Evolutionary conservation across 768 basidiomycete genomes (phyloP).

Genomic region (Tubosaeta brunneosetosa): DNA sequence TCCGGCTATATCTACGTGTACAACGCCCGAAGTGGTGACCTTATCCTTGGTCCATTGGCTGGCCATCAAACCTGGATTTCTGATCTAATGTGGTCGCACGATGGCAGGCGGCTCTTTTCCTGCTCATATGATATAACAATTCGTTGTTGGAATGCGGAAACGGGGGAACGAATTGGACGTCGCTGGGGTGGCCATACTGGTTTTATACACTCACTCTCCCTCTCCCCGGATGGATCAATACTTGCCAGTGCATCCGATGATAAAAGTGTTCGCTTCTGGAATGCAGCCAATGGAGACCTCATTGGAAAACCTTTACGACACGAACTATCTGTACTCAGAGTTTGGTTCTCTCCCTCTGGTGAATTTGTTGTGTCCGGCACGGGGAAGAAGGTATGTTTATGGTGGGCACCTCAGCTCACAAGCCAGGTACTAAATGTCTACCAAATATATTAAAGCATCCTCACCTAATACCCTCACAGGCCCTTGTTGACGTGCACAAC

Average conservation of each 20-base stretch:
- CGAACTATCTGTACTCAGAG: background rate
- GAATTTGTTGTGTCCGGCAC: background rate
- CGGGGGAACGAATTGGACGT: background rate
- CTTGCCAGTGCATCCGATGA: background rate
- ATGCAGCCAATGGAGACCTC: slow-evolving; percentile 6
- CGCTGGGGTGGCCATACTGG: background rate
- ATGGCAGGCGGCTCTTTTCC: slow-evolving; percentile 6
- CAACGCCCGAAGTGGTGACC: background rate
- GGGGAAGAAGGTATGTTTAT: background rate
- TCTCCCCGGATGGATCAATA: background rate
- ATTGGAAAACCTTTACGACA: background rate
- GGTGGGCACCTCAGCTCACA: background rate
- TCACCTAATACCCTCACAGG: background rate
- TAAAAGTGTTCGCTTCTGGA: background rate
- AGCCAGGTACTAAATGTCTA: background rate
- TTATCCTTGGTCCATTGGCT: background rate
- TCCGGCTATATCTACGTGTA: background rate
- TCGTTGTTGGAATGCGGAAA: background rate
- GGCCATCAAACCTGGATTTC: too few species aligned
- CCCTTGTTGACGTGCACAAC: too few species aligned
- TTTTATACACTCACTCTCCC: background rate
- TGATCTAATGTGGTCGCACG: slow-evolving; percentile 1
- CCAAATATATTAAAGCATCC: background rate
- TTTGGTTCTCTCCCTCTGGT: background rate
- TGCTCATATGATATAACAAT: background rate